Evolutionary conservation across 768 basidiomycete genomes (phyloP).

Genomic region (Psilocybe azurescens): DNA sequence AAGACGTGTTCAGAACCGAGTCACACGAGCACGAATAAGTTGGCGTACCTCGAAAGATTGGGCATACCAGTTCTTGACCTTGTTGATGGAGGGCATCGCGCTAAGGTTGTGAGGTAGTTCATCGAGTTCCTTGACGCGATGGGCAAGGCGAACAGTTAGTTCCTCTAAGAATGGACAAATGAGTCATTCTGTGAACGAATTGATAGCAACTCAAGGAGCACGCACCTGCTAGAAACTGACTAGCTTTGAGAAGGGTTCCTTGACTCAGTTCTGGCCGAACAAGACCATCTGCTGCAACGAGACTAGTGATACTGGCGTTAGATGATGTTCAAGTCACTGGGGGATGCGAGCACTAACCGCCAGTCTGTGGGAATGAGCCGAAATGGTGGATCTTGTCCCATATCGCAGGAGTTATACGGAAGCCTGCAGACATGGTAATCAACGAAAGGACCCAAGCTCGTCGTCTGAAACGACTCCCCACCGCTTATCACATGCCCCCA

Average conservation of each 20-base stretch:
- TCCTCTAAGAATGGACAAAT: conserved; percentile 63
- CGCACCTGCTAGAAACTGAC: conserved; percentile 83
- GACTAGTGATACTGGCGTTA: conserved; percentile 66
- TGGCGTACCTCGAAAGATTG: conserved; percentile 92
- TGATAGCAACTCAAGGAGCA: not conserved
- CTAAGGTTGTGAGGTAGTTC: conserved; percentile 91
- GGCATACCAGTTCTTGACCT: conserved; percentile 98
- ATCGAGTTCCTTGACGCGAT: conserved; percentile 95
- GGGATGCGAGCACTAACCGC: conserved; percentile 54
- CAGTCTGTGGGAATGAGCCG: conserved; percentile 91
- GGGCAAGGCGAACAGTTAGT: conserved; percentile 93
- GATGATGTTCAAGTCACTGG: conserved; percentile 22
- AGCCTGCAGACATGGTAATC: conserved; percentile 54
- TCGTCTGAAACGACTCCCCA: not conserved
- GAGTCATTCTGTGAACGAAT: not conserved
- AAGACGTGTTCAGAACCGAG: not conserved
- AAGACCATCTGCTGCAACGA: conserved; percentile 98
- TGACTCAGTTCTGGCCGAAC: conserved; percentile 97
- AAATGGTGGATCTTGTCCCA: conserved; percentile 95
- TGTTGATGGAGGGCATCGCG: conserved; percentile 90
- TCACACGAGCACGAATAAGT: not conserved
- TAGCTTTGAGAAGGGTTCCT: conserved; percentile 91
- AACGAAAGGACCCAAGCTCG: not conserved
- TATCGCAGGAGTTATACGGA: conserved; percentile 76
- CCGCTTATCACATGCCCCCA: conserved; percentile 12